A percentile compares a stretch with the other conserved stretches of the same genome.
phyloP scores from a whole-genome alignment of 768 basidiomycete genomes.

The Rhizopogon rudus region DNA sequence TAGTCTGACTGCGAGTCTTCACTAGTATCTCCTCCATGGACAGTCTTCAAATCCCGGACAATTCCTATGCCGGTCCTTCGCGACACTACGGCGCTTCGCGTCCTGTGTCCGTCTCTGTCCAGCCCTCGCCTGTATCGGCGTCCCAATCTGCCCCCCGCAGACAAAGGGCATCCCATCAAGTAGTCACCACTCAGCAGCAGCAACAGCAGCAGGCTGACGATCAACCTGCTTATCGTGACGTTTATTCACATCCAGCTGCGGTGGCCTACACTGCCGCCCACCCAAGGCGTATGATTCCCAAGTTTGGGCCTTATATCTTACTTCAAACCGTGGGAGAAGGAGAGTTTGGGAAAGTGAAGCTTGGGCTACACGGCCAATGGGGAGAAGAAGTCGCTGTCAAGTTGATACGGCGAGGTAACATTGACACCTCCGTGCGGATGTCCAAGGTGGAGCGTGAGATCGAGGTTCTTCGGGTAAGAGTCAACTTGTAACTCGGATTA shows the following conservation, averaged over 20 bases:
- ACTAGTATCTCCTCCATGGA: constrained; percentile 14
- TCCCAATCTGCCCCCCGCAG: constrained; percentile 42
- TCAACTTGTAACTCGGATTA: neutral
- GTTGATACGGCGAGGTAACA: constrained; percentile 87
- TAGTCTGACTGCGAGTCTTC: constrained; percentile 1
- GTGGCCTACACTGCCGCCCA: constrained; percentile 79
- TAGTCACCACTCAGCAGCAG: constrained; percentile 48
- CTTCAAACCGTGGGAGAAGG: constrained; percentile 97
- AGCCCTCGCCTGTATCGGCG: constrained; percentile 42
- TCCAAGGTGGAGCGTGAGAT: constrained; percentile 98
- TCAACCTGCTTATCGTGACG: constrained; percentile 55
- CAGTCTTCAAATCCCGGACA: constrained; percentile 41
- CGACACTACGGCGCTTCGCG: constrained; percentile 36
- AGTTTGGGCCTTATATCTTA: constrained; percentile 93
- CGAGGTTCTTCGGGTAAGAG: constrained; percentile 85
- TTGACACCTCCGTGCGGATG: constrained; percentile 82
- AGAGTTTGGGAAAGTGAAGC: constrained; percentile 98
- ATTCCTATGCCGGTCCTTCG: constrained; percentile 40
- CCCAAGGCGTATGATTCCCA: constrained; percentile 81
- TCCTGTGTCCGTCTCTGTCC: constrained; percentile 56
- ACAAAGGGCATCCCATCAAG: constrained; percentile 71
- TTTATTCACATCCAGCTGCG: constrained; percentile 82
- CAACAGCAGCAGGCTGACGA: constrained; percentile 35
- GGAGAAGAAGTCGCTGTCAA: constrained; percentile 99
- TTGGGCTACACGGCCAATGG: constrained; percentile 91